Conservation (phyloP, 257 asterid species). For the Agastache rugosa region DNA sequence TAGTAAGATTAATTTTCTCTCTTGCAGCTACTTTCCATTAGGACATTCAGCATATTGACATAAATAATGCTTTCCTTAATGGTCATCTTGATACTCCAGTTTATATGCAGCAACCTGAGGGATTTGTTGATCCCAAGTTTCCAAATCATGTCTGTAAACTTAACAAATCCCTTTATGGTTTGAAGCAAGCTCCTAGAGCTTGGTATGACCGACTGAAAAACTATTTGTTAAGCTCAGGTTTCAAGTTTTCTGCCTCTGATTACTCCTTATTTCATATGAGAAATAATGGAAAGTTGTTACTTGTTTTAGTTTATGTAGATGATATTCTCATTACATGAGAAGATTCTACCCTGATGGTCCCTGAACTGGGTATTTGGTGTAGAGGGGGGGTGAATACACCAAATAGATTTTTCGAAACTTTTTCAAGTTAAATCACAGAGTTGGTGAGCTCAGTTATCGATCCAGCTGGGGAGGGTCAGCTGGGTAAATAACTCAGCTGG, state of each 20-base stretch:
- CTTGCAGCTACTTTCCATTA: neutral
- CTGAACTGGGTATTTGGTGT: no score
- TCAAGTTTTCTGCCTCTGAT: neutral
- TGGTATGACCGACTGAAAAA: neutral
- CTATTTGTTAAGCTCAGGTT: no score
- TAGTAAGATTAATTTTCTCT: neutral
- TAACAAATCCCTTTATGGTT: neutral
- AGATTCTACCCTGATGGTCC: no score
- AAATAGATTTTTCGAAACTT: no score
- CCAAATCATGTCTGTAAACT: neutral
- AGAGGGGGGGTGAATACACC: no score
- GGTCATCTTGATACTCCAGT: neutral
- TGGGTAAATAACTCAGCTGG: no score
- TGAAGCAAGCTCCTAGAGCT: neutral
- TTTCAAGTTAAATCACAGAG: no score
- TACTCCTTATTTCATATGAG: neutral
- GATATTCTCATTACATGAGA: no score
- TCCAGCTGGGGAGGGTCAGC: no score
- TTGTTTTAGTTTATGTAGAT: no score
- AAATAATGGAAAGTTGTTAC: no score
- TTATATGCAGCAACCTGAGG: neutral
- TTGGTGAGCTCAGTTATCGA: no score
- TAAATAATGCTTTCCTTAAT: neutral
- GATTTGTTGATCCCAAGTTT: neutral
- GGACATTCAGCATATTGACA: neutral